Evolutionary conservation across 2,329 filamentous ascomycete species (phyloP).

Genomic region (Nigrospora osmanthi): DNA sequence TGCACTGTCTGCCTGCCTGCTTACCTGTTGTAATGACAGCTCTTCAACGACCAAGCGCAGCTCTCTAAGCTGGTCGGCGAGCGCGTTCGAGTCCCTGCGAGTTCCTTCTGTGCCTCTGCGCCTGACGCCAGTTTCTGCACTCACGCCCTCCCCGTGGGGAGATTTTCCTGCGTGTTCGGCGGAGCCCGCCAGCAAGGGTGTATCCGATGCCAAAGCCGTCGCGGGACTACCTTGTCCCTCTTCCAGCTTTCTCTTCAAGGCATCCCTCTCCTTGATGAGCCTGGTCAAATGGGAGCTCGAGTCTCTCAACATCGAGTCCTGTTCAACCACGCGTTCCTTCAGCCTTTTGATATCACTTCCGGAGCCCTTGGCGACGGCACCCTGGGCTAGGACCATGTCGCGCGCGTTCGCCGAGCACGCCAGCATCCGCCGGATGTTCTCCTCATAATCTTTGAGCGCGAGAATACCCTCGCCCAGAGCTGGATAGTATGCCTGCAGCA

Average conservation of each 20-base stretch:
- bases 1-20: too few species aligned
- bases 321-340: conserved; percentile 10
- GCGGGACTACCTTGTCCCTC: background rate
- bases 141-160: too few species aligned
- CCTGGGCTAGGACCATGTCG: conserved; percentile 5
- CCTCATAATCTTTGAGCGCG: conserved; percentile 6
- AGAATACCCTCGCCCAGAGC: conserved; percentile 3
- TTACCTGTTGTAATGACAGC: background rate
- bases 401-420: conserved; percentile 4
- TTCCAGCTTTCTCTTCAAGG: conserved; percentile 5
- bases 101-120: background rate
- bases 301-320: conserved; percentile 8
- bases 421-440: conserved; percentile 4
- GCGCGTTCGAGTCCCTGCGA: background rate
- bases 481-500: conserved; percentile 6
- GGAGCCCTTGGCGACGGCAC: background rate
- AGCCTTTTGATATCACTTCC: conserved; percentile 5
- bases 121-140: background rate
- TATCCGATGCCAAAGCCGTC: background rate
- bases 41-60: conserved; percentile 9
- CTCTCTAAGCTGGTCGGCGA: conserved; percentile 8
- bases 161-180: too few species aligned
- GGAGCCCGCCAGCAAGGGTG: too few species aligned
- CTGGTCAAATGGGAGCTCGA: conserved; percentile 6
- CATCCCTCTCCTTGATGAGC: conserved; percentile 8